A percentile compares a stretch with the other conserved stretches of the same genome.
Evolutionary conservation across 1,139 yeast genomes (phyloP).

Genomic region (Kazachstania sp.): DNA sequence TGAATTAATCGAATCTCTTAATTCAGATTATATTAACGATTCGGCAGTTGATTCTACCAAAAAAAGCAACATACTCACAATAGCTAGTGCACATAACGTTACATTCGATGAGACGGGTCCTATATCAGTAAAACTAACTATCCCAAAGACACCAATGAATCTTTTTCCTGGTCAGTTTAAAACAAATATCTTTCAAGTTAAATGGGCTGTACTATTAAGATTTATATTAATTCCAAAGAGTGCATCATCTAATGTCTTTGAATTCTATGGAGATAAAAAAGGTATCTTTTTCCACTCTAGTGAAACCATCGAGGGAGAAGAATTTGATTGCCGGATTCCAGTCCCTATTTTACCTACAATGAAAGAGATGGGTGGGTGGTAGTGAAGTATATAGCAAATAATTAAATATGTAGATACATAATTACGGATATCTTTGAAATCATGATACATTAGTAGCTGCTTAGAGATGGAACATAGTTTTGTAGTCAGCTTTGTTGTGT

Average conservation of each 20-base stretch:
- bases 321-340: conserved; percentile 33
- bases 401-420: background rate
- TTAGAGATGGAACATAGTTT: too few species aligned
- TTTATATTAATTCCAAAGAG: conserved; percentile 25
- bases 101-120: conserved; percentile 22
- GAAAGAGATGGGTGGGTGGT: conserved; percentile 33
- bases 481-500: too few species aligned
- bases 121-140: conserved; percentile 27
- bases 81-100: conserved; percentile 28
- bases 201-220: conserved; percentile 31
- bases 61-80: conserved; percentile 15
- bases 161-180: conserved; percentile 33
- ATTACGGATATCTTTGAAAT: too few species aligned
- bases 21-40: conserved; percentile 21
- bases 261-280: conserved; percentile 28
- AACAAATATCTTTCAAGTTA: conserved; percentile 32
- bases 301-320: conserved; percentile 31
- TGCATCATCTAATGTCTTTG: conserved; percentile 5
- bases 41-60: conserved; percentile 7
- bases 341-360: conserved; percentile 29
- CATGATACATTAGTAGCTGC: too few species aligned
- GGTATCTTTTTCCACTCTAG: conserved; percentile 28
- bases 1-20: conserved; percentile 30
- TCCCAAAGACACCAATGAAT: conserved; percentile 28
- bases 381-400: background rate